These are phyloP conservation scores for Metschnikowia picachoensis DNA, from an alignment of 805 yeast genomes.

Conservation along the genomic window DNA sequence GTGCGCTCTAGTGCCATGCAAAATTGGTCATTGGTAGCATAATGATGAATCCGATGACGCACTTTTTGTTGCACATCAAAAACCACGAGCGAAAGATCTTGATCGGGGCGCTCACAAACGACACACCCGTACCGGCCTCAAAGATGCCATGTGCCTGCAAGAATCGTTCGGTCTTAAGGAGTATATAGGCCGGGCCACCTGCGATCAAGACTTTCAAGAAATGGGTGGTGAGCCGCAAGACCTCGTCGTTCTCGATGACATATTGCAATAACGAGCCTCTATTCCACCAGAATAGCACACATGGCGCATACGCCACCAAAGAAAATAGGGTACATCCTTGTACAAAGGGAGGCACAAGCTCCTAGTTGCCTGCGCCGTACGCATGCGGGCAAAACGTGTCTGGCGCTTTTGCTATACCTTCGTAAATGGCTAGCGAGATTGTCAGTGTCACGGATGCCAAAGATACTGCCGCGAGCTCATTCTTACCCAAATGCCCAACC, in stretches of 20 bases:
- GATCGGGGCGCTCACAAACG: conserved; percentile 39
- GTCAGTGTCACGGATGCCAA: conserved; percentile 43
- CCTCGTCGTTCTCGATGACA: conserved; percentile 33
- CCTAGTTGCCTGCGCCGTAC: conserved; percentile 40
- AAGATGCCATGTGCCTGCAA: conserved; percentile 46
- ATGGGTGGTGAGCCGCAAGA: conserved; percentile 29
- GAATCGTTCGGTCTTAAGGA: conserved; percentile 41
- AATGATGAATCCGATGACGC: conserved; percentile 35
- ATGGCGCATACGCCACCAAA: conserved; percentile 33
- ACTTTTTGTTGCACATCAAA: conserved; percentile 39
- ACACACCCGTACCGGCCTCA: conserved; percentile 44
- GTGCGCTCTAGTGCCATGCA: background rate
- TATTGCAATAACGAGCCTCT: conserved; percentile 25
- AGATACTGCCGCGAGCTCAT: conserved; percentile 44
- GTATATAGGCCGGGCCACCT: conserved; percentile 43
- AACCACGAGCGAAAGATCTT: conserved; percentile 38
- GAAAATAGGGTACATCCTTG: conserved; percentile 38
- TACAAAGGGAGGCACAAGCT: conserved; percentile 34
- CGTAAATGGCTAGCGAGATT: conserved; percentile 42
- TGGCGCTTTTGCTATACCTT: conserved; percentile 44
- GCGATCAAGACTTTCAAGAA: conserved; percentile 33
- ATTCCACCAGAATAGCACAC: conserved; percentile 40
- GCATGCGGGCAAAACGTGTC: conserved; percentile 46
- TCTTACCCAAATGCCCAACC: conserved; percentile 44
- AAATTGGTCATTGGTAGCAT: too few species aligned